phyloP scores from a whole-genome alignment of 1,284 basidiomycete species.

The Earliella scabrosa region DNA sequence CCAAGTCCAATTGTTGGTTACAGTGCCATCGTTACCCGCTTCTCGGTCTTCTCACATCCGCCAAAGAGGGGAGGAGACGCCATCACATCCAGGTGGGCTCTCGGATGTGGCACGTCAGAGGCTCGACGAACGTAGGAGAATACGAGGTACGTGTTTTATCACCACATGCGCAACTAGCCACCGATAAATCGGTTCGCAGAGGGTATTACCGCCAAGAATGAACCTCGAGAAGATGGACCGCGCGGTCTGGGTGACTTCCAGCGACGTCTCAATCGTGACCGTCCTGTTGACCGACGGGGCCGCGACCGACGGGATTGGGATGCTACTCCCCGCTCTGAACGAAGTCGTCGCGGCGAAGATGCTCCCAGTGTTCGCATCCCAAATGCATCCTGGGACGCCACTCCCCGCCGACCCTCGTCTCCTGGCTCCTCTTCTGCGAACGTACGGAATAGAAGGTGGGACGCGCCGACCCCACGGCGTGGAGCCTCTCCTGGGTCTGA shows the following conservation, averaged over 20 bases:
- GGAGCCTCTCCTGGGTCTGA: conserved; percentile 60
- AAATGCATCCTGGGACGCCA: conserved; percentile 90
- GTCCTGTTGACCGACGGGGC: conserved; percentile 33
- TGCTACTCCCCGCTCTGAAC: conserved; percentile 70
- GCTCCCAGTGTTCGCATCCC: conserved; percentile 88
- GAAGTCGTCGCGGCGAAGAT: conserved; percentile 60
- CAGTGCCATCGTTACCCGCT: conserved; percentile 78
- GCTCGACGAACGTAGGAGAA: conserved; percentile 78
- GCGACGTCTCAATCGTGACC: conserved; percentile 67
- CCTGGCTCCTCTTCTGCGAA: conserved; percentile 51
- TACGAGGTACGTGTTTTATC: conserved; percentile 66
- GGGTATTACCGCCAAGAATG: conserved; percentile 62
- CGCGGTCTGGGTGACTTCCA: conserved; percentile 76
- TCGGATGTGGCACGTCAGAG: conserved; percentile 73
- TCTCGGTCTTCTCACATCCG: conserved; percentile 62
- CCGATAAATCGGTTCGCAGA: conserved; percentile 54
- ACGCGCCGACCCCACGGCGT: conserved; percentile 84
- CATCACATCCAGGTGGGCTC: conserved; percentile 90
- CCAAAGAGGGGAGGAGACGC: conserved; percentile 86
- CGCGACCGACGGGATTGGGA: conserved; percentile 53
- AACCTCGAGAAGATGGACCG: conserved; percentile 56
- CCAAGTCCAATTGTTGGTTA: background rate
- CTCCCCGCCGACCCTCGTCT: conserved; percentile 57
- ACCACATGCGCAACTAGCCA: too few species aligned
- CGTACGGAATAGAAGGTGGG: conserved; percentile 74